phyloP scores from a whole-genome alignment of 805 yeast species.

The Lachancea sp. region DNA sequence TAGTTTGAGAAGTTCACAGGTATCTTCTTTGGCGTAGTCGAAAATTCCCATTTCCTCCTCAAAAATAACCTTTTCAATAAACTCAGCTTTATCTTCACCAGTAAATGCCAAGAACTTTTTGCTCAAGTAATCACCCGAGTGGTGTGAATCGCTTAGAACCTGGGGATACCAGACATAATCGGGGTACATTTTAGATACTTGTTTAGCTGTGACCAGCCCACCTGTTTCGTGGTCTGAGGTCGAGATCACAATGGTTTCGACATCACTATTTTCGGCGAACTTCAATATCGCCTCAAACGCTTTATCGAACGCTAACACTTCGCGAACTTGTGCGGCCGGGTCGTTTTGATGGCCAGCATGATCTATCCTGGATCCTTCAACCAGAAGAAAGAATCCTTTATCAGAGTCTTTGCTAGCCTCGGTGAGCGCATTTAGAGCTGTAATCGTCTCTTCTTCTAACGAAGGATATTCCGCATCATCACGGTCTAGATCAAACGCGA shows the following conservation, averaged over 20 bases:
- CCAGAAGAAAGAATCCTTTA: constrained; percentile 75
- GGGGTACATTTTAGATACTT: constrained; percentile 61
- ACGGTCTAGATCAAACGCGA: constrained; percentile 82
- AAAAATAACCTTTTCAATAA: constrained; percentile 48
- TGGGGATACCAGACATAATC: constrained; percentile 87
- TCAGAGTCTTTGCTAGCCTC: constrained; percentile 67
- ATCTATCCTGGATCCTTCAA: constrained; percentile 91
- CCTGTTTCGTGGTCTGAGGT: constrained; percentile 97
- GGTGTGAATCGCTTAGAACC: constrained; percentile 58
- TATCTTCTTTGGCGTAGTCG: constrained; percentile 52
- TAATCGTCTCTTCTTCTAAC: constrained; percentile 66
- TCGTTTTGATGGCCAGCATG: constrained; percentile 94
- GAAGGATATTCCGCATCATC: constrained; percentile 58
- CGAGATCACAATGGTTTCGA: constrained; percentile 70
- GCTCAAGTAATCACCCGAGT: constrained; percentile 69
- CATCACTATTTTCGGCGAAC: constrained; percentile 59
- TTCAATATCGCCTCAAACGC: constrained; percentile 71
- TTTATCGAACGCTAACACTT: constrained; percentile 79
- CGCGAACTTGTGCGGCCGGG: constrained; percentile 90
- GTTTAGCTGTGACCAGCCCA: constrained; percentile 84
- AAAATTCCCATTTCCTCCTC: constrained; percentile 60
- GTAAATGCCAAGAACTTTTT: constrained; percentile 37
- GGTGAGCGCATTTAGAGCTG: constrained; percentile 64
- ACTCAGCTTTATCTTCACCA: constrained; percentile 33
- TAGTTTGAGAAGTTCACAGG: constrained; percentile 36